Base-by-base conservation (phyloP, 1,284 basidiomycete species). In the Ceratobasidium sp. region DNA sequence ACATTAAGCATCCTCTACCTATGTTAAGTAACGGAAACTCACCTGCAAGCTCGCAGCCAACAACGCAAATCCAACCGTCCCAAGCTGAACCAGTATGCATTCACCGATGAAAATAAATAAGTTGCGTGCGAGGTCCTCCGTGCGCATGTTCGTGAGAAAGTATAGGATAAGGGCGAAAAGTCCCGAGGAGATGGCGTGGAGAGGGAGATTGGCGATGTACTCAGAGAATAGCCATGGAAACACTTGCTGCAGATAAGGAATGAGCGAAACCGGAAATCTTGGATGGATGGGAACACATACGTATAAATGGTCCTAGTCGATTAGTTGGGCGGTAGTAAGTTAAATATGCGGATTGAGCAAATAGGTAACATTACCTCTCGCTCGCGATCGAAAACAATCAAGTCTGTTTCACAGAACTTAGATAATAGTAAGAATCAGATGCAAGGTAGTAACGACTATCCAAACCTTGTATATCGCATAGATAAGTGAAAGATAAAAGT, bases 321-420 rank as follows among this genome's bases (percentile, higher is more conserved):
- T 13, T 28, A 77, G 53, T 51, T n/a, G n/a, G n/a, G n/a, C 10
- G 20, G 23, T 49, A 49, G n/a, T 39, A 28, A 51, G 56, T 40
- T 3, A n/a, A n/a, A n/a, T 49, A 4, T 13, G 4, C 18, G n/a
- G 13, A 39, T 13, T 23, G 5, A 39, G 42, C 39, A 76, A 18
- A 26, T 49, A 23, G 15, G 9, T 68, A 9, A 12, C n/a, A 75
- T 80, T 33, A 82, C 87, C 75, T 87, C 87, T 33, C 85, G 83
- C 79, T 89, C 88, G 7, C 88, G 85, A 79, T 89, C 88, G 72
- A 89, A 89, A 63, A 88, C 85, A 77, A 86, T 82, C 20, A 89
- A 83, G 53, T 86, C 85, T 12, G 68, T 80, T 82, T 83, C 80
- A 84, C 86, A 79, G 83, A 85, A 72, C 85, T 84, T 86, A 70